Evolutionary conservation across 208 protist genomes (phyloP).

Genomic region (Leishmania guyanensis): DNA sequence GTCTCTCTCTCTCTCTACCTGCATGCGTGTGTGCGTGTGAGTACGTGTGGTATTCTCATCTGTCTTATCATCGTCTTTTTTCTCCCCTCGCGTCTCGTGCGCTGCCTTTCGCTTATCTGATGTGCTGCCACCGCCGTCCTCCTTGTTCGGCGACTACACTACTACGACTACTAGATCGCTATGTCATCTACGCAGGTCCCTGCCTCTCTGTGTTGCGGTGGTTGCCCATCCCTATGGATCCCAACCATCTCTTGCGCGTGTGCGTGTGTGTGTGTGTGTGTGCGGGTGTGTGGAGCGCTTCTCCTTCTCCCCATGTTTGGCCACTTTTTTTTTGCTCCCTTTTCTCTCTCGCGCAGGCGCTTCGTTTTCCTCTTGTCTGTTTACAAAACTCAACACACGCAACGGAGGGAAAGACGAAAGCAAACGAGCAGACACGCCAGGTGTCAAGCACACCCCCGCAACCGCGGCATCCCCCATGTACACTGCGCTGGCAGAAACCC

Average conservation of each 20-base stretch:
- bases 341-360: background rate
- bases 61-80: background rate
- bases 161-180: too few species aligned
- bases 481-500: background rate
- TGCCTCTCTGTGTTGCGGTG: background rate
- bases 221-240: background rate
- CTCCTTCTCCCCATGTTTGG: background rate
- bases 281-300: background rate
- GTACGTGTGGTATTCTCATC: constrained; percentile 2
- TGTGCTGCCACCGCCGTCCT: too few species aligned
- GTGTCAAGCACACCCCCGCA: too few species aligned
- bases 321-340: background rate
- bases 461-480: too few species aligned
- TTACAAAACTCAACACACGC: too few species aligned
- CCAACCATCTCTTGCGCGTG: background rate
- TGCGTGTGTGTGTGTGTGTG: background rate
- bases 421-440: too few species aligned
- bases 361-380: too few species aligned
- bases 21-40: constrained; percentile 10
- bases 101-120: background rate
- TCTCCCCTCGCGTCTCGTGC: background rate
- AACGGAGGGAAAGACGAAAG: too few species aligned
- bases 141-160: too few species aligned
- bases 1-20: background rate
- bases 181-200: too few species aligned